Base-by-base conservation (phyloP, 2,329 filamentous ascomycete genomes). In the Chalaropsis thielavioides region DNA sequence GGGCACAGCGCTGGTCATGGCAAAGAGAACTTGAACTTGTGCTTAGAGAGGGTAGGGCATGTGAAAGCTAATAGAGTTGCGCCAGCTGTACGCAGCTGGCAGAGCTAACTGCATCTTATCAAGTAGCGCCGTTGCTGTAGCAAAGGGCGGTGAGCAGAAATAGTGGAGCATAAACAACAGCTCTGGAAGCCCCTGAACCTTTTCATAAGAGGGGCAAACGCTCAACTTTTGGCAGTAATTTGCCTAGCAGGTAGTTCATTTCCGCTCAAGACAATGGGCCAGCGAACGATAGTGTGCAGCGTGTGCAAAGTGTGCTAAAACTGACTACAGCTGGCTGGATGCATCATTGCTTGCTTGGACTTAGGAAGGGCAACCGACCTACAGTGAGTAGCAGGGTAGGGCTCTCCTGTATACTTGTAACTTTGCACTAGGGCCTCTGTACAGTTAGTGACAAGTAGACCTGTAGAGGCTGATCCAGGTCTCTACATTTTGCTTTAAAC, bases 1-100 rank as follows among this genome's bases (percentile, higher is more conserved):
- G 83, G 84, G 83, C 0, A 84, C 79, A 67, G 80, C 79, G 46
- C 74, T 87, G 61, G 70, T 87, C 54, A 75, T 86, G 75, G 82
- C 82, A 17, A 79, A 78, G 71, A 78, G 75, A 51, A 17, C 24
- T 22, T 51, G 15, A 46, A 19, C 11, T 46, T n/a, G n/a, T n/a
- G n/a, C n/a, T n/a, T n/a, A 69, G 38, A 41, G 41, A 31, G 27
- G 19, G 22, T 31, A 24, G 17, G 27, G 27, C 13, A 10, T 38
- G 35, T 7, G 35, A 38, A 8, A 10, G 7, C 35, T 8, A 4
- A 15, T 10, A 15, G 1, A 13, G 27, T 1, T 0, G 15, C 11
- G 27, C 1, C 54, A 38, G 54, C 54, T n/a, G 54, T 3, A 0
- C 0, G 1, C 54, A 13, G 54, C 24, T 58, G 54, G 1, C 8